phyloP scores from a whole-genome alignment of 345 rosid genomes.

The Eucalyptus cloeziana region DNA sequence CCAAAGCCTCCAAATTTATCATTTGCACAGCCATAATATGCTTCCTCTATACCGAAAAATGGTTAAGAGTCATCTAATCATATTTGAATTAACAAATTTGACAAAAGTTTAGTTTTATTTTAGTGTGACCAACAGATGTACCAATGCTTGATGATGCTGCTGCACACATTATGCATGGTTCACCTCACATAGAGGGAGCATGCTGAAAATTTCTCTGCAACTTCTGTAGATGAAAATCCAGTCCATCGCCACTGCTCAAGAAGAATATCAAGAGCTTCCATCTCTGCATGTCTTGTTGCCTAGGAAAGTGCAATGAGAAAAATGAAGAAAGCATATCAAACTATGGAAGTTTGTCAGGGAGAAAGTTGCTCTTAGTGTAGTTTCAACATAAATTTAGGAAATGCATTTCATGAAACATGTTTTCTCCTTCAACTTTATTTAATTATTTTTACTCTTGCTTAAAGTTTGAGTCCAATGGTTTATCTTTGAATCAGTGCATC shows the following conservation, averaged over 20 bases:
- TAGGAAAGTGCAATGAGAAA: not conserved
- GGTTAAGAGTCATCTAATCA: not conserved
- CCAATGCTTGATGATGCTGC: not conserved
- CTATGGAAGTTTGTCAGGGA: not conserved
- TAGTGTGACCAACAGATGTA: not conserved
- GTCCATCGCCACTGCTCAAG: fast-evolving
- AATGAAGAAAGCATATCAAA: not conserved
- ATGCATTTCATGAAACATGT: no score
- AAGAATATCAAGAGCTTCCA: not conserved
- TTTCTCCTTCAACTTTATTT: not conserved
- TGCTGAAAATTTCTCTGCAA: not conserved
- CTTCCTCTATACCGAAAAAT: not conserved
- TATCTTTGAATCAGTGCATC: no score
- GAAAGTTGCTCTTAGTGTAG: not conserved
- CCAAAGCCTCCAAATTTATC: not conserved
- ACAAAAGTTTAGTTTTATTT: no score
- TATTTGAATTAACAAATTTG: not conserved
- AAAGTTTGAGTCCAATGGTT: not conserved
- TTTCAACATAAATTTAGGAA: not conserved
- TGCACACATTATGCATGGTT: not conserved
- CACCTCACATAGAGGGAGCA: not conserved
- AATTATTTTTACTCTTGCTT: not conserved
- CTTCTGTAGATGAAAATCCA: not conserved
- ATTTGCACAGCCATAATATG: not conserved
- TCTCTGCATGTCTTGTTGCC: not conserved